phyloP scores from a whole-genome alignment of 2,329 filamentous ascomycete species.

The Colletotrichum sp. region DNA sequence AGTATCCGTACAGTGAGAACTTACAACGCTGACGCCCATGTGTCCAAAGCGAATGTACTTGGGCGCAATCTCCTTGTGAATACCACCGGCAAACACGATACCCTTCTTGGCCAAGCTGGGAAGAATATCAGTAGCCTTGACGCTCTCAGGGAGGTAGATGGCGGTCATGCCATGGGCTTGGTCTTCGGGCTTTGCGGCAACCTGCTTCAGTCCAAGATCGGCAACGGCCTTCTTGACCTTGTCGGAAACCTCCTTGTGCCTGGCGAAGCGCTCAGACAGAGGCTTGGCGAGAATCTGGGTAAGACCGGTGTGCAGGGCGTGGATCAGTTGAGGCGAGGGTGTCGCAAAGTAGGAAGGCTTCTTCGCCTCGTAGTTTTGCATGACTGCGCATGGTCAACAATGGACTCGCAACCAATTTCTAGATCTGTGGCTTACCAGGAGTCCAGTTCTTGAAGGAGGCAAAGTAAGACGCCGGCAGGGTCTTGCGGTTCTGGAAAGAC shows the following conservation, averaged over 20 bases:
- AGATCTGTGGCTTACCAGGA: constrained; percentile 66
- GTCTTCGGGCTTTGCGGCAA: constrained; percentile 84
- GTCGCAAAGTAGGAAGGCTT: constrained; percentile 99
- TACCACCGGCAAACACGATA: constrained; percentile 91
- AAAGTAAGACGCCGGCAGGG: constrained; percentile 87
- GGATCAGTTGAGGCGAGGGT: constrained; percentile 91
- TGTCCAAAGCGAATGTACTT: constrained; percentile 97
- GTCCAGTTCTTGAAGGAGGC: constrained; percentile 97
- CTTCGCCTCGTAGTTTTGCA: constrained; percentile 98
- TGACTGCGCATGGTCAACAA: constrained; percentile 61
- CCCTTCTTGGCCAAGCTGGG: constrained; percentile 86
- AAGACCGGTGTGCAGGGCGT: constrained; percentile 88
- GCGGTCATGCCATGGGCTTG: constrained; percentile 98
- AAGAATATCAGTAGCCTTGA: constrained; percentile 82
- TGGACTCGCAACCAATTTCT: background rate
- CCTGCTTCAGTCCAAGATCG: constrained; percentile 84
- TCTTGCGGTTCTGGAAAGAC: constrained; percentile 79
- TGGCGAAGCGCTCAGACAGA: constrained; percentile 81
- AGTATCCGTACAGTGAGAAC: constrained; percentile 32
- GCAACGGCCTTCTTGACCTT: constrained; percentile 84
- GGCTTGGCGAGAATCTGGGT: constrained; percentile 84
- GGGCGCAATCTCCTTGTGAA: constrained; percentile 93
- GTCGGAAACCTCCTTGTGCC: constrained; percentile 80
- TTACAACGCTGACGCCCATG: constrained; percentile 91
- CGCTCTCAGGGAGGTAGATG: constrained; percentile 87